Base-by-base conservation (phyloP, 345 rosid genomes). In the Camelina hispida region DNA sequence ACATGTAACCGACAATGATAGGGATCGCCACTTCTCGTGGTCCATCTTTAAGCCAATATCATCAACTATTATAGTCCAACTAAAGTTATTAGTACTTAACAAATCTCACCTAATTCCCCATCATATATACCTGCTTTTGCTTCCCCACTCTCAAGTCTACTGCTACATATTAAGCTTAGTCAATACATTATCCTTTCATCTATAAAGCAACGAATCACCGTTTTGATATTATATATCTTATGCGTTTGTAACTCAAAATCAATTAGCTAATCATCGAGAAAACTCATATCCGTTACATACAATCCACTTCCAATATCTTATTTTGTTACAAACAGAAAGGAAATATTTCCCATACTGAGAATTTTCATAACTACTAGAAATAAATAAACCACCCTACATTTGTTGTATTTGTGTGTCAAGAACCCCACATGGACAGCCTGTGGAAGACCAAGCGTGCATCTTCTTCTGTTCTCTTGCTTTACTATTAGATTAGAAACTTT, bases 371-470 rank as follows among this genome's bases (percentile, higher is more conserved):
- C 40, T 15, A 64, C 5, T 47, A 13, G 17, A 59, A 18, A 10
- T 28, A 17, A 59, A 35, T 28, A 46, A 9, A 38, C 13, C 2
- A 38, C 13, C 2, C 10, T 48, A 17, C 28, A 28, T 50, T 25
- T 28, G 30, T 28, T 16, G 6, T 38, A 38, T 38, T 38, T 9
- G 40, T 62, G 7, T 23, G 13, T 50, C 28, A 34, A 18, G 14
- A 56, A 38, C 54, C 52, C 65, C 81, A 84, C 82, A 82, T 75
- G 83, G 85, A 78, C 86, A 81, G 82, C 70, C 83, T 81, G 87
- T 78, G 75, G 74, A 35, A 77, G 74, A 51, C 78, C 22, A 68
- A 52, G 37, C 71, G 62, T 68, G 72, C 72, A n/a, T 6, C 55
- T 44, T 38, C 74, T 13, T 61, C 9, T 51, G 37, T 37, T 76